Evolutionary conservation across 495 filamentous ascomycete species (phyloP).

Genomic region (Aspergillus taichungensis): DNA sequence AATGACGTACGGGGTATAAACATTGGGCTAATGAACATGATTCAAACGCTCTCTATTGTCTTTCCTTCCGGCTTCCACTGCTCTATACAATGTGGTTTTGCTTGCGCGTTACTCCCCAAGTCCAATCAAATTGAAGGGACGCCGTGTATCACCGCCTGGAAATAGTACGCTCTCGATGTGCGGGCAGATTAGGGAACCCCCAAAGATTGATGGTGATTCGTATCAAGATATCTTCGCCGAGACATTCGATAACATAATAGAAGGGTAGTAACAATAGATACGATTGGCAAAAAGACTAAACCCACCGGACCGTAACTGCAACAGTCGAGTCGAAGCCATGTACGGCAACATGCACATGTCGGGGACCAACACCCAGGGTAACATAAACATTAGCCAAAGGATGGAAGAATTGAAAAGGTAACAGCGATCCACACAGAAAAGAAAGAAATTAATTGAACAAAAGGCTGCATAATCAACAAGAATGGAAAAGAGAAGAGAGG

Average conservation of each 20-base stretch:
- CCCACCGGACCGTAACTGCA: constrained; percentile 7
- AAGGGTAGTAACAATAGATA: constrained; percentile 1
- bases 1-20: too few species aligned
- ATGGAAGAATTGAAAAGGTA: constrained; percentile 12
- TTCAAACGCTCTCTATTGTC: too few species aligned
- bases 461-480: constrained; percentile 11
- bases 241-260: neutral
- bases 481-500: constrained; percentile 2
- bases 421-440: constrained; percentile 11
- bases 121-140: too few species aligned
- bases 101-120: too few species aligned
- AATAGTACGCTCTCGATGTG: too few species aligned
- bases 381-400: constrained; percentile 20
- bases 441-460: constrained; percentile 5
- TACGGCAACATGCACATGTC: constrained; percentile 16
- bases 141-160: too few species aligned
- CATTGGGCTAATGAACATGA: too few species aligned
- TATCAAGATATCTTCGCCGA: neutral
- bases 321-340: constrained; percentile 3
- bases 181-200: too few species aligned
- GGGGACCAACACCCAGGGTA: constrained; percentile 18
- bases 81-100: too few species aligned
- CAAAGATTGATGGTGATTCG: too few species aligned
- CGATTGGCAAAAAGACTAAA: constrained; percentile 3
- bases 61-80: too few species aligned